A percentile compares a stretch with the other conserved stretches of the same genome.
Conservation (phyloP, 805 yeast genomes). For the Pichia insulana region DNA sequence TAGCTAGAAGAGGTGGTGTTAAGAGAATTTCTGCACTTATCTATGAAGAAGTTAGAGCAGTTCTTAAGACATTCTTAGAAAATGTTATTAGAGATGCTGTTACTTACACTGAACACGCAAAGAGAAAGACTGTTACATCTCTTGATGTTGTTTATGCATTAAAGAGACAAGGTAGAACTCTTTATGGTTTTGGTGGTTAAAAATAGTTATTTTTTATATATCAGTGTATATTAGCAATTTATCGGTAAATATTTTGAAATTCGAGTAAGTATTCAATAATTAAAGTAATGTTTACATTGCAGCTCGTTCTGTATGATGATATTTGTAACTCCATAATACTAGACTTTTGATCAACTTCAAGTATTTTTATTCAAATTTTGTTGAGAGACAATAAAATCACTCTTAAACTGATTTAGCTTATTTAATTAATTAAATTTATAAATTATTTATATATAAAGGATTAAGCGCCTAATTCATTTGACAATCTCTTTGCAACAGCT, state of each 20-base stretch:
- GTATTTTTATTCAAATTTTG: too few relatives aligned
- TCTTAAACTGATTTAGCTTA: too few relatives aligned
- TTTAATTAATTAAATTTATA: neutral
- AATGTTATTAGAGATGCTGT: slow-evolving; percentile 98
- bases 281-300: too few relatives aligned
- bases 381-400: too few relatives aligned
- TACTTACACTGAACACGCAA: slow-evolving; percentile 99
- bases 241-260: neutral
- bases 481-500: slow-evolving; percentile 65
- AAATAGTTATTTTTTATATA: slow-evolving; percentile 4
- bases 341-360: too few relatives aligned
- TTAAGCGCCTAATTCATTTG: slow-evolving; percentile 16
- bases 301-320: too few relatives aligned
- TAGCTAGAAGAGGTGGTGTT: slow-evolving; percentile 99
- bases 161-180: slow-evolving; percentile 99
- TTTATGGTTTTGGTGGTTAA: slow-evolving; percentile 99
- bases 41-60: slow-evolving; percentile 98
- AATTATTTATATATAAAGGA: neutral
- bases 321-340: too few relatives aligned
- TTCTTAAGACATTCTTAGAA: slow-evolving; percentile 90
- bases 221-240: slow-evolving; percentile 9
- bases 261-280: neutral
- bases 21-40: slow-evolving; percentile 98
- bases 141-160: slow-evolving; percentile 97
- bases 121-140: slow-evolving; percentile 99